Evolutionary conservation across 2,329 filamentous ascomycete species (phyloP), one percentile per base, ranked within the genome.

Genomic region (Aspergillus proliferans): DNA sequence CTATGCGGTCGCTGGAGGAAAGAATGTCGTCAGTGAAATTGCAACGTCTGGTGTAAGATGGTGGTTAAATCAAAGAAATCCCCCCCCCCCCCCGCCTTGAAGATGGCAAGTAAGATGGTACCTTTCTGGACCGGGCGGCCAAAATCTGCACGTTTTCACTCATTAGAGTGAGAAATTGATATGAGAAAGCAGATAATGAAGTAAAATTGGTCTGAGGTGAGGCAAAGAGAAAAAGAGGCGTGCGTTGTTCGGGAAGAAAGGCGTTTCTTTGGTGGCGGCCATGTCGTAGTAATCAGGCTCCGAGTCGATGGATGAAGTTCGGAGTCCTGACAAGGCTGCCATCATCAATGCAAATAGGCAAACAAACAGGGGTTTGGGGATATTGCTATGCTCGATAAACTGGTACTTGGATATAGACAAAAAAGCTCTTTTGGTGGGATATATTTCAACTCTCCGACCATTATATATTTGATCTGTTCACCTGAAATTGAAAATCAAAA

Each of bases 71-170:
- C 15, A 22, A 46, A 43, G 33, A 38, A 30, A 56, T 56, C 58
- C 56, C 15, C 15, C 60, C 62, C 58, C 56, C 15, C 15, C 60
- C 62, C 62, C 56, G 59, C 54, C 50, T 54, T 52, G 43, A 54
- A 40, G 45, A 38, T 42, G 19, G 47, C 24, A 39, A 50, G 46
- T 42, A 19, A 38, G 42, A 36, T 19, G 46, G 42, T 52, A 63
- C 70, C 66, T 71, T 72, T 58, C 63, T 60, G 33, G 64, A 65
- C 58, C 66, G 61, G 54, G 66, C 60, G 52, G 59, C 58, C 57
- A 71, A 52, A 47, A 69, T 63, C 52, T 69, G 64, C 46, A 69
- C 57, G 51, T 62, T 64, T 36, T 65, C 60, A 55, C 59, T 70
- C 70, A 71, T 72, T 52, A 10, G 38, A 41, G 40, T 39, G 6